Evolutionary conservation across 495 filamentous ascomycete species (phyloP), one percentile per base, ranked within the genome.

Genomic region (Aspergillus homomorphus): DNA sequence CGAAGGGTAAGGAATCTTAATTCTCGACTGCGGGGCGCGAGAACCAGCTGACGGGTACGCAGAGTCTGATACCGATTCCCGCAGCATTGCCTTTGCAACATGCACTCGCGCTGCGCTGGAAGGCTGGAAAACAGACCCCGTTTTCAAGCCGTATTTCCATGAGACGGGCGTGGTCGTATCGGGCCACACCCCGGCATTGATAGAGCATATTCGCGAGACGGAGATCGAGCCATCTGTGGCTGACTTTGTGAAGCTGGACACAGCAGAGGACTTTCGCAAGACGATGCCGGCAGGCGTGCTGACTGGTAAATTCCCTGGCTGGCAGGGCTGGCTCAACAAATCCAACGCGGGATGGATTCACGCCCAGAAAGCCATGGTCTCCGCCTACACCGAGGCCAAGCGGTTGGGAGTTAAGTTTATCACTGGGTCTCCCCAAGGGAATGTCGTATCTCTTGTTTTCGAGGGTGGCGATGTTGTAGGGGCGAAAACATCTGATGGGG

Each of bases 201-300:
- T 75, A 3, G 57, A 69, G 33, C 71, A 80, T 16, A 70, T 82
- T 33, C 56, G 66, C 30, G 54, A 74, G 10, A 64, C 60, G 7
- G 70, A 79, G 45, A 59, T 75, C 4, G 66, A 73, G 18, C 54
- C 67, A 4, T 62, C 60, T 1, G 54, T 73, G 4, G 62, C 63
- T 7, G 68, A 72, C 14, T 71, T 67, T 15, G 45, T 45, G 0
- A 50, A 56, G 16, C 61, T 77, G 8, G 56, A 71, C 15, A 66
- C 72, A 12, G 66, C 77, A 0, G 74, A 76, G 19, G 77, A 77
- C 12, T 84, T 84, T 46, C 74, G 69, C 2, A 65, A 59, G 8
- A 80, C 79, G 4, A 83, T 84, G 81, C 80, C 80, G 0, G 24
- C 73, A 9, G 80, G 80, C 1, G 69, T 82, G 2, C 57, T 82